Percentiles rank a stretch among this genome's conserved stretches.
Evolutionary conservation across 345 rosid species (phyloP).

Genomic region (Eucalyptus regnans): DNA sequence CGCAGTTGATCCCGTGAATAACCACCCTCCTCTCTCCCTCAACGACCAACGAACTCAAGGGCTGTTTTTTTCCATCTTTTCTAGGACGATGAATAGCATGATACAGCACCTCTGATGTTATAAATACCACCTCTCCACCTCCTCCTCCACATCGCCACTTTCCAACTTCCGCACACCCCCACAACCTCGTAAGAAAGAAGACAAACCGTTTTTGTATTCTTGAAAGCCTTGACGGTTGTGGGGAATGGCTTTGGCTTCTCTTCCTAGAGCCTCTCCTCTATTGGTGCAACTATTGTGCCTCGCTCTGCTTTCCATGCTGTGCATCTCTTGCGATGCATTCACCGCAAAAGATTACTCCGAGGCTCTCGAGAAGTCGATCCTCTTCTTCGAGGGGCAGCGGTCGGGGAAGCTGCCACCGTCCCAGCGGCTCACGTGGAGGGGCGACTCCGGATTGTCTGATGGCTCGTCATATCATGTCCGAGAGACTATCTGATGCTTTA

Average conservation of each 20-base stretch:
- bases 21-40: neutral
- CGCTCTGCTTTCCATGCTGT: constrained; percentile 1
- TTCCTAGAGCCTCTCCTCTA: neutral
- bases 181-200: neutral
- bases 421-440: constrained; percentile 51
- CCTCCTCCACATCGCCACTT: neutral
- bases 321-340: constrained; percentile 21
- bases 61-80: neutral
- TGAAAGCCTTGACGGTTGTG: neutral
- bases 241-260: neutral
- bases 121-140: neutral
- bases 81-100: neutral
- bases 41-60: constrained; percentile 24
- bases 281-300: neutral
- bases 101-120: neutral
- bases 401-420: constrained; percentile 50
- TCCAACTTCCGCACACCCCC: neutral
- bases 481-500: neutral
- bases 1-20: constrained; percentile 52
- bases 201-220: neutral
- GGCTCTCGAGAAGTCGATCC: constrained; percentile 54
- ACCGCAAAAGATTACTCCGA: constrained; percentile 40
- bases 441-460: constrained; percentile 47
- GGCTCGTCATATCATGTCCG: constrained; percentile 44
- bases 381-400: constrained; percentile 70